These are phyloP conservation scores for Aspergillus ochraceus DNA, from an alignment of 2,329 filamentous ascomycete species.

Conservation along the genomic window DNA sequence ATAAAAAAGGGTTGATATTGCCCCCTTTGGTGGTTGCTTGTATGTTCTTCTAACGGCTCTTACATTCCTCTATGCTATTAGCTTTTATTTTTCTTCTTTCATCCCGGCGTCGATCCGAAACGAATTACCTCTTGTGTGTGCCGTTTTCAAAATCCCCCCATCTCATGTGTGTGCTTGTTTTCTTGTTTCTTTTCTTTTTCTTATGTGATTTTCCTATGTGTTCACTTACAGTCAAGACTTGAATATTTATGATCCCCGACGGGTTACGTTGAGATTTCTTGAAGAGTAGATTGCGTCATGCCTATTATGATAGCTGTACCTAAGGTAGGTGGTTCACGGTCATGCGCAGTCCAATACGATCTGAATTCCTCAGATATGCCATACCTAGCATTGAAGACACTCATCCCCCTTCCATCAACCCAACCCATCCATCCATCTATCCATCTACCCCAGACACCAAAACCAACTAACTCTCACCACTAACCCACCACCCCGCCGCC, in stretches of 20 bases:
- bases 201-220: conserved; percentile 5
- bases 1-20: conserved; percentile 25
- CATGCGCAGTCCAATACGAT: too few relatives aligned
- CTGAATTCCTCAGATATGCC: too few relatives aligned
- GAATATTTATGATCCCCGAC: conserved; percentile 17
- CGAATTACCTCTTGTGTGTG: conserved; percentile 23
- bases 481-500: conserved; percentile 68
- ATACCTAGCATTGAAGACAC: too few relatives aligned
- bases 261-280: conserved; percentile 6
- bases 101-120: conserved; percentile 33
- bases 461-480: conserved; percentile 15
- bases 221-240: conserved; percentile 12
- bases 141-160: conserved; percentile 24
- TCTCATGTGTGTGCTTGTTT: conserved; percentile 14
- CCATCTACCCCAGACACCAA: background rate
- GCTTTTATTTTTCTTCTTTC: conserved; percentile 39
- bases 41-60: conserved; percentile 38
- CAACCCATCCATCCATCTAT: background rate
- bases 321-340: too few relatives aligned
- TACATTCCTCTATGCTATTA: conserved; percentile 43
- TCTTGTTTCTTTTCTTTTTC: conserved; percentile 12
- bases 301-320: too few relatives aligned
- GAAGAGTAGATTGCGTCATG: background rate
- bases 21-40: conserved; percentile 31
- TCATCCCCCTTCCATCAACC: too few relatives aligned